Percentiles rank a stretch among this genome's conserved stretches.
phyloP scores from a whole-genome alignment of 2,329 filamentous ascomycete species.

The Akanthomyces dipterigenus region DNA sequence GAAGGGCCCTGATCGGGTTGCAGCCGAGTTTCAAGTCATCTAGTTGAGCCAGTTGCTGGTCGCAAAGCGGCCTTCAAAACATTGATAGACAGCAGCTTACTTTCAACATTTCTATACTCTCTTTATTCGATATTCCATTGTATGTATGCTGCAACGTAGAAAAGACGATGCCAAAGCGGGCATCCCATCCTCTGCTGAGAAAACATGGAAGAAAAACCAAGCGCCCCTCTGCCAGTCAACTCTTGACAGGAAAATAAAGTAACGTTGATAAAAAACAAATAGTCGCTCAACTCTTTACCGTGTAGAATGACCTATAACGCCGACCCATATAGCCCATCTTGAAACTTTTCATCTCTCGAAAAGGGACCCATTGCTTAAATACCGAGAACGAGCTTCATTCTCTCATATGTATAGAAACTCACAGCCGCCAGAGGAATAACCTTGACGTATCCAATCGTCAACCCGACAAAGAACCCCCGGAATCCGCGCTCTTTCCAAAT shows the following conservation, averaged over 20 bases:
- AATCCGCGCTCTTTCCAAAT: conserved; percentile 72
- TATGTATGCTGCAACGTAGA: neutral
- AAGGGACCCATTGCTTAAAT: conserved; percentile 39
- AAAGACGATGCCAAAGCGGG: neutral
- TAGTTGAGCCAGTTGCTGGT: too few relatives aligned
- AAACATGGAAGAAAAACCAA: neutral
- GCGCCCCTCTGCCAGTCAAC: neutral
- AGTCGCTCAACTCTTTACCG: neutral
- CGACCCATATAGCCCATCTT: neutral
- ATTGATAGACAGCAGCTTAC: neutral
- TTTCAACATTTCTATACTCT: neutral
- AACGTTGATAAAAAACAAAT: neutral
- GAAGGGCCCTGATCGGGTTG: too few relatives aligned
- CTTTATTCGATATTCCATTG: neutral
- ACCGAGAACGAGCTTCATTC: conserved; percentile 55
- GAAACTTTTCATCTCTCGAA: neutral
- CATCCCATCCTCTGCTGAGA: neutral
- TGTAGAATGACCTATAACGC: conserved; percentile 5
- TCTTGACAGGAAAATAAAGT: neutral
- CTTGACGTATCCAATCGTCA: conserved; percentile 94
- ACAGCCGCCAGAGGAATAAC: conserved; percentile 81
- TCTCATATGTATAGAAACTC: conserved; percentile 60
- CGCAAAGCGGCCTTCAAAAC: too few relatives aligned
- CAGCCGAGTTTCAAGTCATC: neutral
- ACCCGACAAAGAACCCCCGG: conserved; percentile 81